Conservation (phyloP, 2,329 filamentous ascomycete genomes). For the Raffaelea deltoideospora region DNA sequence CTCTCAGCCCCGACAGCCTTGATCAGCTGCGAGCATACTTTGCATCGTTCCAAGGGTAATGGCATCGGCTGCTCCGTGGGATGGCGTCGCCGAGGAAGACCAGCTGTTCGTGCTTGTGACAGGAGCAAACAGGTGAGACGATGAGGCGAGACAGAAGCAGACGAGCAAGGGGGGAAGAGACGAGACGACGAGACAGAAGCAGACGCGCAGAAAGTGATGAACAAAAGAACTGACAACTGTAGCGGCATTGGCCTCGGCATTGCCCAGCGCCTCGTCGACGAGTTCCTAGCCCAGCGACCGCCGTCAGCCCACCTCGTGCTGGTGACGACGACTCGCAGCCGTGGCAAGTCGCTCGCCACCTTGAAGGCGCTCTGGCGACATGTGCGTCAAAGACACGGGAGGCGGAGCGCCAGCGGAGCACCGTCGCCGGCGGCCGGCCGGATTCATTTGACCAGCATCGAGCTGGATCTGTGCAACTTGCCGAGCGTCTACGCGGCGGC, state of each 20-base stretch:
- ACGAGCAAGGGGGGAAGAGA: background rate
- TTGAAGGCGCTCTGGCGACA: conserved; percentile 48
- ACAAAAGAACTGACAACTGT: too few species aligned
- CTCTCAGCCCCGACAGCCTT: too few species aligned
- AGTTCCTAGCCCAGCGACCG: conserved; percentile 61
- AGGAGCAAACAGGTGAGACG: conserved; percentile 62
- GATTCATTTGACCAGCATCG: conserved; percentile 42
- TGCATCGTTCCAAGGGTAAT: too few species aligned
- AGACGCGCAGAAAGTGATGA: too few species aligned
- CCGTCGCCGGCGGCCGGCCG: conserved; percentile 25
- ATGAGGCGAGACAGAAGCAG: background rate
- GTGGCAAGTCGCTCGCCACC: conserved; percentile 60
- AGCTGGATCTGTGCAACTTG: conserved; percentile 46
- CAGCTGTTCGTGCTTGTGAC: conserved; percentile 59
- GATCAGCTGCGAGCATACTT: too few species aligned
- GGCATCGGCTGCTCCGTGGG: conserved; percentile 17
- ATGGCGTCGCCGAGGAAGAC: conserved; percentile 19
- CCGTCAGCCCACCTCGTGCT: conserved; percentile 59
- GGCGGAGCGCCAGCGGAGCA: too few species aligned
- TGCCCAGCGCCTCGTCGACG: conserved; percentile 73
- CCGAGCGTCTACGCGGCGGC: conserved; percentile 33
- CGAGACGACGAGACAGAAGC: too few species aligned
- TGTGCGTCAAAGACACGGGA: conserved; percentile 29
- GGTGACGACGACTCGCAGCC: conserved; percentile 68
- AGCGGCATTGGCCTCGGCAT: conserved; percentile 82